Base-by-base conservation (phyloP, 2,329 filamentous ascomycete species). In the Diaporthe humulicola region DNA sequence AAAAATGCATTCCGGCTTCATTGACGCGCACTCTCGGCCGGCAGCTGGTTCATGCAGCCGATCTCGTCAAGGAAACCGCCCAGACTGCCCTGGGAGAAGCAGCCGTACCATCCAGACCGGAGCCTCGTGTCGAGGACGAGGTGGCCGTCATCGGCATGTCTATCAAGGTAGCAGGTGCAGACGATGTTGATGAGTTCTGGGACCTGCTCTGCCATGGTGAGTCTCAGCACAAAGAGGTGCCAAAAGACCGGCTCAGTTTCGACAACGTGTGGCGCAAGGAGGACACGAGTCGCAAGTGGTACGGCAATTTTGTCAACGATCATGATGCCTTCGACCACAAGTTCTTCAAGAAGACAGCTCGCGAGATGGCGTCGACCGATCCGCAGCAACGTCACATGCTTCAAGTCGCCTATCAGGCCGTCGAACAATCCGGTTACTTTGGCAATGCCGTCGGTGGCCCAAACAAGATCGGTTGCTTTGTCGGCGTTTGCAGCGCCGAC, bases 81-180 rank as follows among this genome's bases (percentile, higher is more conserved):
- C n/a, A n/a, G n/a, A n/a, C n/a, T n/a, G n/a, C n/a, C n/a, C n/a
- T n/a, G n/a, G n/a, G n/a, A n/a, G n/a, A n/a, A n/a, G n/a, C n/a
- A n/a, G n/a, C n/a, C n/a, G n/a, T n/a, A n/a, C n/a, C n/a, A n/a
- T n/a, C n/a, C n/a, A n/a, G n/a, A n/a, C n/a, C n/a, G n/a, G n/a
- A n/a, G n/a, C n/a, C n/a, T n/a, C n/a, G n/a, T n/a, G n/a, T n/a
- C n/a, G n/a, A n/a, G n/a, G n/a, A n/a, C n/a, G n/a, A n/a, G n/a
- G n/a, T n/a, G n/a, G 84, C 84, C 4, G 79, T 86, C n/a, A 76
- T 85, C 33, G 84, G 84, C 48, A 81, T 78, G 74, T 81, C 79
- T 1, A 83, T 82, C 77, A 80, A 81, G 12, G 79, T 84, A 22
- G 81, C 83, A 1, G 82, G 83, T 1, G 79, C 77, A n/a, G 66